These are phyloP conservation scores for Cercospora sp. DNA, from an alignment of 2,329 filamentous ascomycete genomes.

Conservation along the genomic window DNA sequence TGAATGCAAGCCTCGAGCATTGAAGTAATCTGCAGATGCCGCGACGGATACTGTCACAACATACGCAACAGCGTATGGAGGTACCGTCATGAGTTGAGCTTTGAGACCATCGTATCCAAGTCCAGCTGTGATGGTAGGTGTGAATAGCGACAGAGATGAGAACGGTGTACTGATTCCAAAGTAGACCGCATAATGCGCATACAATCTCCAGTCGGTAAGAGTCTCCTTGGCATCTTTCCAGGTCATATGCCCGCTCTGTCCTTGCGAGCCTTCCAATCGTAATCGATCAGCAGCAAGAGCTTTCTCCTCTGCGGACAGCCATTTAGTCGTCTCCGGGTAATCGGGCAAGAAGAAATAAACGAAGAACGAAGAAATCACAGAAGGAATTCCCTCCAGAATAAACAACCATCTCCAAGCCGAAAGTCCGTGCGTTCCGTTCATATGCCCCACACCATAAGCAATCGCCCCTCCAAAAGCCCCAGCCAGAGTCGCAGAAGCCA, in stretches of 20 bases:
- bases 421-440: constrained; percentile 57
- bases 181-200: constrained; percentile 55
- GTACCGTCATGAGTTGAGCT: constrained; percentile 40
- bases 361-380: constrained; percentile 54
- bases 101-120: constrained; percentile 61
- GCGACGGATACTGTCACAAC: constrained; percentile 45
- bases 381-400: constrained; percentile 55
- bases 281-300: constrained; percentile 46
- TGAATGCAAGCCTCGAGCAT: constrained; percentile 57
- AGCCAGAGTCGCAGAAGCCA: constrained; percentile 38
- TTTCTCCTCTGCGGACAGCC: constrained; percentile 45
- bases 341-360: constrained; percentile 58
- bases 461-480: constrained; percentile 41
- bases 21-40: constrained; percentile 65
- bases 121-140: constrained; percentile 58
- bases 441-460: constrained; percentile 53
- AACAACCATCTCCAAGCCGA: constrained; percentile 76
- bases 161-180: constrained; percentile 48
- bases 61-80: constrained; percentile 42
- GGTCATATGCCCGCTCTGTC: constrained; percentile 47
- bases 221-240: constrained; percentile 52
- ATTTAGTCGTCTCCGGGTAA: constrained; percentile 53
- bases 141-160: constrained; percentile 33
- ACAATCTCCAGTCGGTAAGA: constrained; percentile 54
- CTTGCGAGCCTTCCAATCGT: constrained; percentile 46